Evolutionary conservation across 1,284 basidiomycete species (phyloP), one percentile per base, ranked within the genome.

Genomic region (Fomitopsis pinicola): DNA sequence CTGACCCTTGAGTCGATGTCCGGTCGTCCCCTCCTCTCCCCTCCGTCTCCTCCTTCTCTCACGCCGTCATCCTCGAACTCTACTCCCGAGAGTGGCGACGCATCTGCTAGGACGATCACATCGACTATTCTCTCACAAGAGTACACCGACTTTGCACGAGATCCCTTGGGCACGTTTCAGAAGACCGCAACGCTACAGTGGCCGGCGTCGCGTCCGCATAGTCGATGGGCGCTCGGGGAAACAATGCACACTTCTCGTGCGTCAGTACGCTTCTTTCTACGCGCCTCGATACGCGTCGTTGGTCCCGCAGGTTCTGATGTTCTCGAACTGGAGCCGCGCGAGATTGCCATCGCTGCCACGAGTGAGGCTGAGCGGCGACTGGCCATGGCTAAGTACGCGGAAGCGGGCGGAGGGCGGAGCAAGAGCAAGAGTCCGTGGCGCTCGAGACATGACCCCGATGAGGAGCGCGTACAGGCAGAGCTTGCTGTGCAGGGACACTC

Each of bases 141-240:
- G 68, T 82, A 60, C 57, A 57, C 82, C 14, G 78, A 77, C 40
- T 88, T 89, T 68, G 68, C 78, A 48, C 79, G 76, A 57, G 83
- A 88, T 66, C 70, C 75, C 2, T 72, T 78, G 55, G 87, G 87
- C 46, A 72, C 84, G 9, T 89, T 83, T 82, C 79, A 74, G 55
- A 85, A 87, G 71, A 87, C 82, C 3, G 72, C 91, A 48, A 84
- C 86, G 8, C 73, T 91, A 42, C 86, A 87, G 66, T 90, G 90
- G 86, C 90, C 90, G 7, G 80, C 83, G 46, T 73, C 80, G 57
- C 89, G 87, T 68, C 84, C 87, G 8, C 80, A 80, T 60, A 83
- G 81, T 66, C 82, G 87, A 30, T 92, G 90, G 90, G 82, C 88
- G 9, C 80, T 89, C 61, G 90, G 90, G 17, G 89, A 92, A 75